These are phyloP conservation scores for Bipolaris bicolor DNA, from an alignment of 2,329 filamentous ascomycete species.

Conservation along the genomic window DNA sequence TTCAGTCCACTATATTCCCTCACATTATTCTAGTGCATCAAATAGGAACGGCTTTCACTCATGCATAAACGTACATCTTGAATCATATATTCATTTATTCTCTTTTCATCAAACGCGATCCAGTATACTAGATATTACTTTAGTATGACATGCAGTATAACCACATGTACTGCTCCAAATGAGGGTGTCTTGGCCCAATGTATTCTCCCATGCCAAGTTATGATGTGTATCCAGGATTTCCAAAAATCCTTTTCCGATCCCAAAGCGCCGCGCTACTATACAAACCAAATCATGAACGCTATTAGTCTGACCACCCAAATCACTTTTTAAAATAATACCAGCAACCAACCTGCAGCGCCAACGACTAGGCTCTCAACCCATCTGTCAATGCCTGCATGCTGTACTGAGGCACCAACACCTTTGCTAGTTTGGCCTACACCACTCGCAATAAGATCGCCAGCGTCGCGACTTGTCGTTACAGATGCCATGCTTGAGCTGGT, in stretches of 20 bases:
- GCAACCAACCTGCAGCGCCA: slow-evolving; percentile 37
- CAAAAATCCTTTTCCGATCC: neutral
- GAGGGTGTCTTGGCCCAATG: neutral
- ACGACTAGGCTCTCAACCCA: slow-evolving; percentile 36
- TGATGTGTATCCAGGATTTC: neutral
- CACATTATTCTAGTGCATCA: too few species aligned
- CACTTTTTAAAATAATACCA: slow-evolving; percentile 30
- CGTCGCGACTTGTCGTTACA: slow-evolving; percentile 13
- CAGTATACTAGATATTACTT: neutral
- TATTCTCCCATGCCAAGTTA: neutral
- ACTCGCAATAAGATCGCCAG: slow-evolving; percentile 36
- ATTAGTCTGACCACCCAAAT: neutral
- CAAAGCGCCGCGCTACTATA: slow-evolving; percentile 13
- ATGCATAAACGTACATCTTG: too few species aligned
- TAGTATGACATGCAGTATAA: neutral
- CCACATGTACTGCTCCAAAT: neutral
- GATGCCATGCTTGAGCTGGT: slow-evolving; percentile 20
- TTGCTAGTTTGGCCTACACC: slow-evolving; percentile 32
- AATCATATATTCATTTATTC: too few species aligned
- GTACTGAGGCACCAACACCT: slow-evolving; percentile 13
- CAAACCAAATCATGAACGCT: slow-evolving; percentile 6
- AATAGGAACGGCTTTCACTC: too few species aligned
- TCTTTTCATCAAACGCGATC: too few species aligned
- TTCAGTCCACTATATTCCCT: too few species aligned
- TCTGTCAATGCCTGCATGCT: slow-evolving; percentile 26